phyloP scores from a whole-genome alignment of 768 basidiomycete species.

The Tephrocybe rancida region DNA sequence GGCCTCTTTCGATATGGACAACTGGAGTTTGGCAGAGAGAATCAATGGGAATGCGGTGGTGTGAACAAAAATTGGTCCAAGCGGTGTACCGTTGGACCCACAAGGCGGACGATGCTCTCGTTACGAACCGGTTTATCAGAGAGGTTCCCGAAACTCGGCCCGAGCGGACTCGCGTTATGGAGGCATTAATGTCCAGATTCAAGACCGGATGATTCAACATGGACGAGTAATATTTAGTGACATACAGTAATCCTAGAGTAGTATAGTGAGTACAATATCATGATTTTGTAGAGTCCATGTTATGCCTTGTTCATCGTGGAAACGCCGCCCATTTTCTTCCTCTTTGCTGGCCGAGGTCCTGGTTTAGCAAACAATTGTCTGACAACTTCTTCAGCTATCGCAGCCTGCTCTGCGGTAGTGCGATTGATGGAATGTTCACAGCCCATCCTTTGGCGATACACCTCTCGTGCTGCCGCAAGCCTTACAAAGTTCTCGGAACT shows the following conservation, averaged over 20 bases:
- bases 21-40: constrained; percentile 71
- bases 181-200: constrained; percentile 8
- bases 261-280: background rate
- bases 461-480: constrained; percentile 32
- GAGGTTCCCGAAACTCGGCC: constrained; percentile 15
- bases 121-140: constrained; percentile 33
- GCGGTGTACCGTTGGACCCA: constrained; percentile 45
- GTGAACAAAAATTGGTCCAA: constrained; percentile 55
- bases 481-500: constrained; percentile 35
- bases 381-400: constrained; percentile 10
- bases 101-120: constrained; percentile 20
- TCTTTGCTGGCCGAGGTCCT: background rate
- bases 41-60: constrained; percentile 59
- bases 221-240: background rate
- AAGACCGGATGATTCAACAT: background rate
- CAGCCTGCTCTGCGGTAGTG: constrained; percentile 1
- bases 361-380: constrained; percentile 2
- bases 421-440: constrained; percentile 7
- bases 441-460: constrained; percentile 30
- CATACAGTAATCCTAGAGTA: background rate
- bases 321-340: background rate
- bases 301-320: too few relatives aligned
- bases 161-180: constrained; percentile 1
- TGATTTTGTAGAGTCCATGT: too few relatives aligned
- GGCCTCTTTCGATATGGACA: constrained; percentile 73